Conservation (phyloP, 169 alveolate species). For the Babesia bigemina region DNA sequence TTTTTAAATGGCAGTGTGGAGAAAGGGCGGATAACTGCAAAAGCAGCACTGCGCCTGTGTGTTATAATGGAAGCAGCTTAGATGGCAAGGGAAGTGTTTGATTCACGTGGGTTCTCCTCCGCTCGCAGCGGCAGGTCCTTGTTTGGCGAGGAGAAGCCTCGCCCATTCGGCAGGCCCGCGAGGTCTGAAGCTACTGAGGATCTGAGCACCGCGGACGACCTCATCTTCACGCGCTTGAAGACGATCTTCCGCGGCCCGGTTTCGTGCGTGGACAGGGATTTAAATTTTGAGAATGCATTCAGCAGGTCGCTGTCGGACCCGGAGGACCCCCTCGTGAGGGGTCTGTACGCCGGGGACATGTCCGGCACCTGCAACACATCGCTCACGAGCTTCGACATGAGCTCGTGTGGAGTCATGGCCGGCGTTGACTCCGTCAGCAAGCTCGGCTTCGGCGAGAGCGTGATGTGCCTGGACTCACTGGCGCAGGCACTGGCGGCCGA, state of each 20-base stretch:
- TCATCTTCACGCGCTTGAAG: slow-evolving; percentile 31
- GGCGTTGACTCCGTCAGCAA: slow-evolving; percentile 11
- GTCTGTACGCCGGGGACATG: slow-evolving; percentile 12
- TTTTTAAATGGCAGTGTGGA: neutral
- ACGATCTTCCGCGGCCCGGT: slow-evolving; percentile 42
- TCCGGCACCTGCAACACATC: slow-evolving; percentile 4
- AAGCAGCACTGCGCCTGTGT: slow-evolving; percentile 1
- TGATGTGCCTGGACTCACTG: slow-evolving; percentile 34
- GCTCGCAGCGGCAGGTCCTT: slow-evolving; percentile 18
- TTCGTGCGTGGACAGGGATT: neutral
- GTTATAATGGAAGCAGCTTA: slow-evolving; percentile 27
- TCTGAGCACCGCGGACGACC: slow-evolving; percentile 3
- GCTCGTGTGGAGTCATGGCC: neutral
- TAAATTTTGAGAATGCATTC: neutral
- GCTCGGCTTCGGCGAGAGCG: slow-evolving; percentile 20
- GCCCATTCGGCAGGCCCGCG: neutral
- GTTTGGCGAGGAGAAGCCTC: slow-evolving; percentile 5
- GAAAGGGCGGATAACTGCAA: slow-evolving; percentile 4
- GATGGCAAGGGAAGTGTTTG: slow-evolving; percentile 22
- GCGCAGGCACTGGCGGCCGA: slow-evolving; percentile 47
- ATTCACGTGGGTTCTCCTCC: slow-evolving; percentile 16
- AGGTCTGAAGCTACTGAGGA: neutral
- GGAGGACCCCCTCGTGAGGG: slow-evolving; percentile 9
- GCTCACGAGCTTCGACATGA: slow-evolving; percentile 25
- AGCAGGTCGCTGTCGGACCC: neutral